These are phyloP conservation scores for Nemophila menziesii DNA, from an alignment of 257 asterid genomes.

Conservation along the genomic window DNA sequence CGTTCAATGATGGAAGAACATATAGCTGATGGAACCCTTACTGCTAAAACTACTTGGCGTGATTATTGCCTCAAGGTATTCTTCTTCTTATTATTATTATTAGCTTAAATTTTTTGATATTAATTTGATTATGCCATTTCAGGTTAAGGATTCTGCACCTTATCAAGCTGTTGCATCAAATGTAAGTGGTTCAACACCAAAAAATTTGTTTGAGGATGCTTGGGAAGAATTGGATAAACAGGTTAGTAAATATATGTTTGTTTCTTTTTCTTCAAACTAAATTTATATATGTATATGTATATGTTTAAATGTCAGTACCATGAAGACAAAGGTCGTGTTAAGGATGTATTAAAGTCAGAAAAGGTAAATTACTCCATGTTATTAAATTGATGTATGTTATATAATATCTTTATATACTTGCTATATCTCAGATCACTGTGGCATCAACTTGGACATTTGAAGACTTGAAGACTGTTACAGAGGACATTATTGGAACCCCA, in stretches of 20 bases:
- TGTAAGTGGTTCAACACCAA: slow-evolving; percentile 85
- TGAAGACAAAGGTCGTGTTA: slow-evolving; percentile 59
- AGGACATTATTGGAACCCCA: slow-evolving; percentile 28
- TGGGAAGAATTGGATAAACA: slow-evolving; percentile 74
- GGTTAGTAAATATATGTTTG: slow-evolving; percentile 27
- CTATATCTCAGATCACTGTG: slow-evolving; percentile 35
- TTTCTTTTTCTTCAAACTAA: background rate
- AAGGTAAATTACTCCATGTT: slow-evolving; percentile 30
- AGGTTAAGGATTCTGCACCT: slow-evolving; percentile 78
- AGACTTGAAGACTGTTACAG: slow-evolving; percentile 50
- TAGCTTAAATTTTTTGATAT: background rate
- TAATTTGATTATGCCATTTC: slow-evolving; percentile 8
- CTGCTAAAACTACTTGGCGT: slow-evolving; percentile 85
- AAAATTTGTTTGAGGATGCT: slow-evolving; percentile 82
- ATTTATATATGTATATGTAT: background rate
- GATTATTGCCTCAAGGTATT: slow-evolving; percentile 75
- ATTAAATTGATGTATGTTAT: slow-evolving; percentile 2
- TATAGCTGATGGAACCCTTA: slow-evolving; percentile 65
- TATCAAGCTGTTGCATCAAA: slow-evolving; percentile 76
- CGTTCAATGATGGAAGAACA: slow-evolving; percentile 87
- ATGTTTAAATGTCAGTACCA: slow-evolving; percentile 39
- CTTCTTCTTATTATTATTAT: slow-evolving; percentile 4
- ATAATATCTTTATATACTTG: slow-evolving; percentile 1
- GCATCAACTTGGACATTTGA: slow-evolving; percentile 70
- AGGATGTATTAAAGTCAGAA: slow-evolving; percentile 69